Percentiles rank a stretch among this genome's conserved stretches.
phyloP scores from a whole-genome alignment of 1,284 basidiomycete species.

The Laetiporus sulphureus region DNA sequence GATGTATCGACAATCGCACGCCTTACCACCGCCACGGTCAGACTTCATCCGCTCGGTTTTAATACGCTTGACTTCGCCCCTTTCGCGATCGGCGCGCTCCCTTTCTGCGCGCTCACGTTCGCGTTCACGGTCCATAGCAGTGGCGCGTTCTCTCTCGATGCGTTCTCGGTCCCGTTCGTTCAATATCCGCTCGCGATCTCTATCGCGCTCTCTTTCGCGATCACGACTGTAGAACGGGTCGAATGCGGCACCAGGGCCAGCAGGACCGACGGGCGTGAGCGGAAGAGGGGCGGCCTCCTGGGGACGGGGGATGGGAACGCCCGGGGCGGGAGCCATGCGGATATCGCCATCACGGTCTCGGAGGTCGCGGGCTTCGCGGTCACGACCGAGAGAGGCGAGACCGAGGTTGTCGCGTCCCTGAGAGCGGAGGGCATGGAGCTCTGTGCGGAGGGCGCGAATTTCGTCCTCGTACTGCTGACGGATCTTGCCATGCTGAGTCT shows the following conservation, averaged over 20 bases:
- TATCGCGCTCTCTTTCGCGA: not conserved
- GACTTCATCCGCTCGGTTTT: slow-evolving; percentile 32
- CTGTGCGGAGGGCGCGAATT: slow-evolving; percentile 34
- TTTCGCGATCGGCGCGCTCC: slow-evolving; percentile 27
- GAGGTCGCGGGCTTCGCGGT: slow-evolving; percentile 14
- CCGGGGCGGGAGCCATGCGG: slow-evolving; percentile 14
- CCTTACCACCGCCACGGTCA: slow-evolving; percentile 25
- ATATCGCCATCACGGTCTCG: slow-evolving; percentile 25
- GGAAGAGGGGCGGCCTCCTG: too few species aligned
- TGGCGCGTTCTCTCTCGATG: slow-evolving; percentile 19
- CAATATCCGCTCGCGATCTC: slow-evolving; percentile 4
- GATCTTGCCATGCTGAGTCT: slow-evolving; percentile 65
- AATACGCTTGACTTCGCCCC: slow-evolving; percentile 38
- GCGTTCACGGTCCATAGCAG: slow-evolving; percentile 24
- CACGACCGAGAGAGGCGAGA: slow-evolving; percentile 29
- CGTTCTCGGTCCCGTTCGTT: slow-evolving; percentile 15
- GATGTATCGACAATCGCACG: not conserved
- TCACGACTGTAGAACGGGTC: slow-evolving; percentile 19
- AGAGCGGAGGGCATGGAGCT: slow-evolving; percentile 26
- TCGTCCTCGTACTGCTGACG: slow-evolving; percentile 74
- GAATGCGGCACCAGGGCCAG: slow-evolving; percentile 17
- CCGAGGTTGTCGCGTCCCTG: slow-evolving; percentile 31
- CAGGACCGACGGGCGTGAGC: slow-evolving; percentile 14
- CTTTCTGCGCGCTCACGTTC: slow-evolving; percentile 13
- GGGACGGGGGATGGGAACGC: too few species aligned